Evolutionary conservation across 192 early-diverging fungal genomes (phyloP), one percentile per base, ranked within the genome.

Genomic region (Entrophospora sp.): DNA sequence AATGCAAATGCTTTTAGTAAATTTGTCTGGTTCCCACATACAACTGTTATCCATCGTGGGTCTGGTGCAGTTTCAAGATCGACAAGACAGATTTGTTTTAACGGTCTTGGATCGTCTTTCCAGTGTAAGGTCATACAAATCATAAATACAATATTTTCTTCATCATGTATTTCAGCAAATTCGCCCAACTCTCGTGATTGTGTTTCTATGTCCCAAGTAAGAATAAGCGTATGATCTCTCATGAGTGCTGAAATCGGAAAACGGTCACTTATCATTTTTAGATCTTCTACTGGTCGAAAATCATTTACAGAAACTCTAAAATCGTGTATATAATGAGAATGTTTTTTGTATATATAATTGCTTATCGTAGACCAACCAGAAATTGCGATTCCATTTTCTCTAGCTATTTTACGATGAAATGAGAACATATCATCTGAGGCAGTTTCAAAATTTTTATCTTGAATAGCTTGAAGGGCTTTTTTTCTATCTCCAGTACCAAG

Each of bases 371-470:
- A 52, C 49, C 24, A 52, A 7, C 49, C 24, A 52, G 20, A 52
- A 22, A 52, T 6, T 31, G 14, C 14, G 14, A 57, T 57, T 57
- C 32, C 30, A 58, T 58, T 36, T 34, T 58, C 30, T 36, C 30
- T 12, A 58, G 32, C 16, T 36, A 58, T 22, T 32, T 58, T 58
- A 37, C 55, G 32, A 37, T 58, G 18, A 35, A 36, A 58, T 36
- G 32, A 36, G 14, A 13, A 36, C 12, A 32, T 32, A 34, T 58
- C 55, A 58, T 58, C 32, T 58, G 55, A 58, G 4, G 55, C 55
- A 58, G 30, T 58, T 58, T 58, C 24, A 7, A 58, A 37, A 32
- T 58, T 58, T 35, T 32, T 32, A n/a, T 32, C 35, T 58, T 58
- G 13, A 27, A 58, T 58, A 25, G 24, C 24, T 22, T 52, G 14